These are phyloP conservation scores for Kockiozyma suomiensis DNA, from an alignment of 805 yeast genomes.

Conservation along the genomic window DNA sequence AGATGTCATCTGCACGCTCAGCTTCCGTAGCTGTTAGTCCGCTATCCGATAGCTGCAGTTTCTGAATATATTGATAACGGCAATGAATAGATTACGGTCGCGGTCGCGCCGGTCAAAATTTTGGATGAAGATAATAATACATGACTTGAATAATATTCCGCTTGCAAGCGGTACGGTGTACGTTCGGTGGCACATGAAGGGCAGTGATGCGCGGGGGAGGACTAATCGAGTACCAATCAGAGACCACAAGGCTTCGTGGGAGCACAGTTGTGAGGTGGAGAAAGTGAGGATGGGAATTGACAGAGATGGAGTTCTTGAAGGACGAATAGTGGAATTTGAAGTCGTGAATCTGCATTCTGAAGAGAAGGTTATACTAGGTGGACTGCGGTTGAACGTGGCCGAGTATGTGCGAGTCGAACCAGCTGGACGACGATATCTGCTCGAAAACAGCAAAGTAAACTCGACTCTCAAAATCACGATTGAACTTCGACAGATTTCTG, in stretches of 20 bases:
- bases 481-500: constrained; percentile 20
- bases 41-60: too few species aligned
- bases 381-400: constrained; percentile 64
- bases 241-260: constrained; percentile 58
- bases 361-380: constrained; percentile 61
- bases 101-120: constrained; percentile 56
- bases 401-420: constrained; percentile 65
- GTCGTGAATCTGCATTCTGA: constrained; percentile 49
- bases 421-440: constrained; percentile 62
- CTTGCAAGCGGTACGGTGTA: constrained; percentile 69
- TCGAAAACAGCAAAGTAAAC: constrained; percentile 80
- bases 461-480: constrained; percentile 56
- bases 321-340: constrained; percentile 47
- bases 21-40: neutral
- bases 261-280: constrained; percentile 45
- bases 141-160: constrained; percentile 82
- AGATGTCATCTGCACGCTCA: too few species aligned
- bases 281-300: constrained; percentile 49
- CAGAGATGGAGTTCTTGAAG: constrained; percentile 44
- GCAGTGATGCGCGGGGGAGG: constrained; percentile 52
- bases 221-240: constrained; percentile 52
- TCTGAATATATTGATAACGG: neutral
- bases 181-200: constrained; percentile 64
- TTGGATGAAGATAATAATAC: constrained; percentile 57
- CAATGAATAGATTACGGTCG: constrained; percentile 24